Evolutionary conservation across 2,329 filamentous ascomycete genomes (phyloP).

Genomic region (Colletotrichum noveboracense): DNA sequence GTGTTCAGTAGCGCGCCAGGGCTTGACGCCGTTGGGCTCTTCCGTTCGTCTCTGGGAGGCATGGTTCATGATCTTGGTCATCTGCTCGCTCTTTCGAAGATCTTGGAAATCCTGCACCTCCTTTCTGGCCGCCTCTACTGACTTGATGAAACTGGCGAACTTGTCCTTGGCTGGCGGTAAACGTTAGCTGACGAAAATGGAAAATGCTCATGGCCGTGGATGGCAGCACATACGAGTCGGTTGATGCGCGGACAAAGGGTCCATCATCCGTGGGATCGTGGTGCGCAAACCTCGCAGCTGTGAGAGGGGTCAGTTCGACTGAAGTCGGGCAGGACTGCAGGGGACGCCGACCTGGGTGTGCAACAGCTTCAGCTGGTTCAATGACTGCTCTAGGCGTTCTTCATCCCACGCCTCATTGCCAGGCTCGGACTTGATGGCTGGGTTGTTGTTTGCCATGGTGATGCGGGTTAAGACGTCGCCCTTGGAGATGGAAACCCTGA

Average conservation of each 20-base stretch:
- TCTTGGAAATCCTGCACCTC: conserved; percentile 59
- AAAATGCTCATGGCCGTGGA: background rate
- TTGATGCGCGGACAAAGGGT: conserved; percentile 55
- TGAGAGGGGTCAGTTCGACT: conserved; percentile 1
- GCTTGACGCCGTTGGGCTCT: conserved; percentile 61
- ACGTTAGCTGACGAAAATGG: background rate
- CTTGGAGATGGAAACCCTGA: background rate
- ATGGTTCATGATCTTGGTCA: conserved; percentile 54
- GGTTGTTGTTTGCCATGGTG: conserved; percentile 19
- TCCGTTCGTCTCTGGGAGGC: conserved; percentile 58
- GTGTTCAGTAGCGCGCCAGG: conserved; percentile 64
- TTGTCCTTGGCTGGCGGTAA: conserved; percentile 52
- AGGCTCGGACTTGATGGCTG: background rate
- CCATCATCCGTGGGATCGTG: conserved; percentile 55
- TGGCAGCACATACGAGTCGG: conserved; percentile 51
- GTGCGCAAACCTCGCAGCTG: conserved; percentile 54
- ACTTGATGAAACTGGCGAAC: conserved; percentile 52
- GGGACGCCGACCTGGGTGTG: conserved; percentile 53
- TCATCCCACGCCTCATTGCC: conserved; percentile 48
- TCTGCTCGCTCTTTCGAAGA: conserved; percentile 51
- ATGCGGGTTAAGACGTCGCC: background rate
- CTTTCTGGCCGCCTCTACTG: conserved; percentile 50
- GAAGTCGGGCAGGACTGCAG: background rate
- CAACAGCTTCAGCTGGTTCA: conserved; percentile 58
- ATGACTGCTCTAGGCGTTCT: conserved; percentile 51